These are phyloP conservation scores for Flueggea neowawraea DNA, from an alignment of 441 rosid genomes.

Conservation along the genomic window DNA sequence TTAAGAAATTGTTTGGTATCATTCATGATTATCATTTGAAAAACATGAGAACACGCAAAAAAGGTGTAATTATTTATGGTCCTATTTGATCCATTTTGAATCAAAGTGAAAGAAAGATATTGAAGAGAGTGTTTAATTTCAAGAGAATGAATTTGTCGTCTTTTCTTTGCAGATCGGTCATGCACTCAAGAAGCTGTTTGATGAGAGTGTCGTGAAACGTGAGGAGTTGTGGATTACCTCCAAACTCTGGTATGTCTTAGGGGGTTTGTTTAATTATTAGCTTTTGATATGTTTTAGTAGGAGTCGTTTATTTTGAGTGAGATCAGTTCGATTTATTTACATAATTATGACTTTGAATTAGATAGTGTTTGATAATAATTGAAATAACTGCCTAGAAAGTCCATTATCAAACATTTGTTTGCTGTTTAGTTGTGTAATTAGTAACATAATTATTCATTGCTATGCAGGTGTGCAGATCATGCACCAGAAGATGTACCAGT, in stretches of 20 bases:
- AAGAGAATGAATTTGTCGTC: not conserved
- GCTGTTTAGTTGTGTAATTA: not conserved
- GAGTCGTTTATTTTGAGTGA: no score
- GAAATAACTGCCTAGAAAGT: no score
- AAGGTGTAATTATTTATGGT: not conserved
- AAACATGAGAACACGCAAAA: not conserved
- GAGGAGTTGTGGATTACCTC: slow-evolving; percentile 69
- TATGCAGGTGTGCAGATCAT: slow-evolving; percentile 39
- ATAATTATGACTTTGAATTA: no score
- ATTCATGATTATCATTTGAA: no score
- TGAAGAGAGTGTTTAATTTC: not conserved
- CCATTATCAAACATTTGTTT: not conserved
- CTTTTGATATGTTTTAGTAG: no score
- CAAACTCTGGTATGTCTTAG: slow-evolving; percentile 53
- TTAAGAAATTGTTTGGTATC: no score
- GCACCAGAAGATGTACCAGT: slow-evolving; percentile 49
- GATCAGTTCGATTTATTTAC: no score
- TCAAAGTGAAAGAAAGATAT: no score
- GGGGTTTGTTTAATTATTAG: not conserved
- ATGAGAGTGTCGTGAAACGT: slow-evolving; percentile 53
- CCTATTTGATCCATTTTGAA: no score
- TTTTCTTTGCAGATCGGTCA: slow-evolving; percentile 38
- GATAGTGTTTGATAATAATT: no score
- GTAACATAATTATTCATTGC: not conserved
- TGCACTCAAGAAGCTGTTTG: slow-evolving; percentile 47